Conservation (phyloP, 1,284 basidiomycete species). For the Chondrostereum purpureum region DNA sequence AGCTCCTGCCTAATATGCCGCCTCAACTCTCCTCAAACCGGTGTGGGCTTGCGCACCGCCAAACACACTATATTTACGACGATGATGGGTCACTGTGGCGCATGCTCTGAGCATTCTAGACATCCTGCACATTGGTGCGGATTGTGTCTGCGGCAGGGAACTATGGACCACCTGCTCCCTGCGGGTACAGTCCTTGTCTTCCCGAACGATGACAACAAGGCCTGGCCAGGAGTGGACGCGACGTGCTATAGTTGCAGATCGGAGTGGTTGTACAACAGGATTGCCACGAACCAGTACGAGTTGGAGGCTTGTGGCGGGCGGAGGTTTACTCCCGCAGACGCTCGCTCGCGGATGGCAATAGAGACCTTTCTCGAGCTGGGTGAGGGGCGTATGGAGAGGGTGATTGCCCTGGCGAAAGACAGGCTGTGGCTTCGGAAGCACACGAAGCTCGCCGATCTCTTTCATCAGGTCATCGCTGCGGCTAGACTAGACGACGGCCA, state of each 20-base stretch:
- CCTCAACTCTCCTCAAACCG: constrained; percentile 50
- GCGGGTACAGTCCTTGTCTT: constrained; percentile 39
- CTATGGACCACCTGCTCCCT: constrained; percentile 27
- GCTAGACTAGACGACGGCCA: constrained; percentile 38
- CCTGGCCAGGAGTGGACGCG: constrained; percentile 55
- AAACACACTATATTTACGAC: constrained; percentile 38
- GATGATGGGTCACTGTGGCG: constrained; percentile 37
- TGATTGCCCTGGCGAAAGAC: constrained; percentile 55
- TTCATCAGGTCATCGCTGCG: constrained; percentile 60
- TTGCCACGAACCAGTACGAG: constrained; percentile 38
- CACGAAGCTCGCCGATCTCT: constrained; percentile 59
- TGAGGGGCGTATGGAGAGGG: constrained; percentile 60
- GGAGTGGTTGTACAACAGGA: constrained; percentile 56
- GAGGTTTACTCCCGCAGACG: constrained; percentile 41
- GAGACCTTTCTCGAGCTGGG: constrained; percentile 65
- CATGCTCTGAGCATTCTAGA: constrained; percentile 33
- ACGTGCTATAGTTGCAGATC: constrained; percentile 59
- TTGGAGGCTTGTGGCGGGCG: constrained; percentile 52
- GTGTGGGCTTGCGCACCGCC: constrained; percentile 39
- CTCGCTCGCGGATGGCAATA: constrained; percentile 50
- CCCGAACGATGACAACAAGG: constrained; percentile 66
- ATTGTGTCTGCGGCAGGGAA: constrained; percentile 46
- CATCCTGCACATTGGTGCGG: constrained; percentile 33
- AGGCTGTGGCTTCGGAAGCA: constrained; percentile 60
- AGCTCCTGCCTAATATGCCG: constrained; percentile 62